A percentile compares a stretch with the other conserved stretches of the same genome.
Evolutionary conservation across 1,284 basidiomycete species (phyloP).

Genomic region (Apiotrichum akiyoshidainum): DNA sequence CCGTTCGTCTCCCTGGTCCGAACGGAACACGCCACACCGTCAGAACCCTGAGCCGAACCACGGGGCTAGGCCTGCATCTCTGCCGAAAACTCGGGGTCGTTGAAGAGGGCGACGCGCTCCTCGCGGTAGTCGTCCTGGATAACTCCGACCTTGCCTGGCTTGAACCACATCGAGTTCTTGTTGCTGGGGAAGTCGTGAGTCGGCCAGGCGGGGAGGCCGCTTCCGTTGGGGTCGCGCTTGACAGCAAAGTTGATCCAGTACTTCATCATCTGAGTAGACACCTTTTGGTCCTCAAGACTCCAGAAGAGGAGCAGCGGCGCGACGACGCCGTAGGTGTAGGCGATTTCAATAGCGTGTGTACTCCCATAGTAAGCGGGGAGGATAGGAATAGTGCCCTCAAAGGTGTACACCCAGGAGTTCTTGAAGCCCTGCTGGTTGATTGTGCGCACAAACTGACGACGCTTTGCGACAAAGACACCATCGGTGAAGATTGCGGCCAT

Average conservation of each 20-base stretch:
- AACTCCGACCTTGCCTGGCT: constrained; percentile 30
- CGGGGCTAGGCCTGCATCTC: too few species aligned
- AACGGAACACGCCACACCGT: too few species aligned
- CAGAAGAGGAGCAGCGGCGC: too few species aligned
- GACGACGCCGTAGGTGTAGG: too few species aligned
- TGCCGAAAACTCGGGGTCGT: not conserved
- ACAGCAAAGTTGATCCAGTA: constrained; percentile 42
- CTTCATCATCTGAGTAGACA: too few species aligned
- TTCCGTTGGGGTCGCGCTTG: constrained; percentile 36
- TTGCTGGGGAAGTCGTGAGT: too few species aligned
- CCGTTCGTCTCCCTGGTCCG: too few species aligned
- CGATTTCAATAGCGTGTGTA: too few species aligned
- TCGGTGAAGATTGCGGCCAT: constrained; percentile 34
- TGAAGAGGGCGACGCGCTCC: constrained; percentile 36
- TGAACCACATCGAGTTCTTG: constrained; percentile 32
- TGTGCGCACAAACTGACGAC: constrained; percentile 33
- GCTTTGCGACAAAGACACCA: constrained; percentile 31
- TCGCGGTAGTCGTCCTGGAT: constrained; percentile 39
- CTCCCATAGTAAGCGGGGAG: constrained; percentile 2
- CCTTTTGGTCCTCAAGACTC: too few species aligned
- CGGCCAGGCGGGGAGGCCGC: not conserved
- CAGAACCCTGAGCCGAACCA: too few species aligned
- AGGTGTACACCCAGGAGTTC: constrained; percentile 40
- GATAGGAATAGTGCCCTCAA: constrained; percentile 20
- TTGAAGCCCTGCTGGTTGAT: constrained; percentile 26